phyloP scores from a whole-genome alignment of 441 rosid genomes.

The Kokia cookei region DNA sequence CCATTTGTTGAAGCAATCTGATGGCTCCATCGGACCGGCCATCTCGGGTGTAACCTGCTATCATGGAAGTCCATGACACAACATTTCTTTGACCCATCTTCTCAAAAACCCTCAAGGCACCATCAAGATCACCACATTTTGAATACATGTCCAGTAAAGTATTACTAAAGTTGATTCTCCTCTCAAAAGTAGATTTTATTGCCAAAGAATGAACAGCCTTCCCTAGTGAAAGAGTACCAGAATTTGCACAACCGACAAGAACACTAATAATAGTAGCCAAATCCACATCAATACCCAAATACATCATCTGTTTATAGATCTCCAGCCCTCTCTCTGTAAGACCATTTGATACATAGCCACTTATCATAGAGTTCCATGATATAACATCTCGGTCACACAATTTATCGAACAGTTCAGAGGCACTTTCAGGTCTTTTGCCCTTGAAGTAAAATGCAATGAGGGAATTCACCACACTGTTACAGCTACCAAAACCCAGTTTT shows the following conservation, averaged over 20 bases:
- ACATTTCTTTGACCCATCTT: conserved; percentile 42
- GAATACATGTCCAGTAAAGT: conserved; percentile 65
- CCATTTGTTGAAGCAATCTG: conserved; percentile 48
- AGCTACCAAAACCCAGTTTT: conserved; percentile 42
- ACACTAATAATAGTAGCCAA: conserved; percentile 47
- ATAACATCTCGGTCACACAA: conserved; percentile 56
- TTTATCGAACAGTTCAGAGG: conserved; percentile 61
- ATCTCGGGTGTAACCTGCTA: conserved; percentile 62
- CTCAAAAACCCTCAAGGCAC: conserved; percentile 41
- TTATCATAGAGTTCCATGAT: conserved; percentile 65
- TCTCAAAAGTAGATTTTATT: conserved; percentile 29
- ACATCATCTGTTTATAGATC: conserved; percentile 37
- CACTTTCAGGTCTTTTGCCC: conserved; percentile 32
- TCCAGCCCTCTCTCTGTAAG: conserved; percentile 35
- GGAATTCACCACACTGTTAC: conserved; percentile 41
- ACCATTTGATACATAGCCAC: conserved; percentile 43
- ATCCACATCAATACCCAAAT: conserved; percentile 34
- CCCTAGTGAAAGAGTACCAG: conserved; percentile 27
- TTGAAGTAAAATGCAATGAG: conserved; percentile 43
- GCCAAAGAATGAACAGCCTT: conserved; percentile 50
- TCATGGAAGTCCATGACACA: conserved; percentile 70
- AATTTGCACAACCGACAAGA: conserved; percentile 52
- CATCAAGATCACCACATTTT: conserved; percentile 44
- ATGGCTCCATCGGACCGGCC: conserved; percentile 49
- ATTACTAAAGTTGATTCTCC: conserved; percentile 34